Evolutionary conservation across 176 grass and related monocot genomes (phyloP), one percentile per base, ranked within the genome.

Genomic region (Carex cristatella): DNA sequence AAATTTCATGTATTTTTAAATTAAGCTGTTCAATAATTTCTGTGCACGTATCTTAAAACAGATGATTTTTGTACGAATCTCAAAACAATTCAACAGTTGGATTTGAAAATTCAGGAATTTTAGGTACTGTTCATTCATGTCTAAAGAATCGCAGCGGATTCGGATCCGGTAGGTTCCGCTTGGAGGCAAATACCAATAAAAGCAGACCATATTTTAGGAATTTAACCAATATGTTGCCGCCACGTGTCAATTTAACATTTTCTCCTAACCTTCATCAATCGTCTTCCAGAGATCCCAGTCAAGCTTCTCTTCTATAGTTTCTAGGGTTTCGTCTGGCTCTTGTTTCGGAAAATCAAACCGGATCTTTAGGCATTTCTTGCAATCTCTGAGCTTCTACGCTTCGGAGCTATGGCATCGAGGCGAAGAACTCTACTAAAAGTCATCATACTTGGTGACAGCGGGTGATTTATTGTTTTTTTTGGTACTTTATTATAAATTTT

Each of bases 381-480:
- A 59, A 79, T 44, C 54, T 82, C 69, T 74, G 75, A 84, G 82
- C 80, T 79, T 61, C 35, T 59, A 55, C 32, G 4, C 79, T 85
- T 71, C 71, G 85, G 86, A 90, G 28, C 80, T 67, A 98, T 98
- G 96, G 91, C 96, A 2, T 89, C 91, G 76, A 88, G 91, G 69
- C 83, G 96, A 63, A 88, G 96, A 88, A 95, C 86, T 55, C 91
- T 98, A 27, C 86, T 87, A 3, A 77, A 85, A 82, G 89, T 87
- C 83, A 98, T 94, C 88, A 89, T 88, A 72, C 84, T 83, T 10
- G 88, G 88, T 58, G 51, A 33, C 42, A 85, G 11, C 79, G 64
- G 75, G 87, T 85, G 16, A 75, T 32, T 55, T 61, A 46, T 30
- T 38, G 10, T 66, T 37, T 51, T 84, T 42, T 10, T 70, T 27